phyloP scores from a whole-genome alignment of 257 asterid species.

The Solanum tarapatanum region DNA sequence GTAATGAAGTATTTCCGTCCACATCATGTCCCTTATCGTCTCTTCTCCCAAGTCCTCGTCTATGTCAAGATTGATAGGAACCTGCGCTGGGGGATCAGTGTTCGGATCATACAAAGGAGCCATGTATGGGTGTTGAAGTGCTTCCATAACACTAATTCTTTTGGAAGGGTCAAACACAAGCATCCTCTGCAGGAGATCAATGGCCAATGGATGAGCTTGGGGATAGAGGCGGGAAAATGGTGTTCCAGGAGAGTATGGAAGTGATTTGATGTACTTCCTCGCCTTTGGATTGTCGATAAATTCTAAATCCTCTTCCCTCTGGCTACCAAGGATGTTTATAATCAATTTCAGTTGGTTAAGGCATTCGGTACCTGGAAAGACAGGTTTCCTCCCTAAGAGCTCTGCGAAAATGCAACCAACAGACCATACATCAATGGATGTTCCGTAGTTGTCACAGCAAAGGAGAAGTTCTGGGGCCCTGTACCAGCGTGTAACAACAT shows the following conservation, averaged over 20 bases:
- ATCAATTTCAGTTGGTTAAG: conserved; percentile 53
- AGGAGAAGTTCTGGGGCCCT: conserved; percentile 66
- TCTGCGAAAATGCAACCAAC: conserved; percentile 62
- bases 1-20: conserved; percentile 46
- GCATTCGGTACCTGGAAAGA: conserved; percentile 57
- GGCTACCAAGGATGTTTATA: conserved; percentile 49
- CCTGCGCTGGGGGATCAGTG: conserved; percentile 38
- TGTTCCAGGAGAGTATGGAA: conserved; percentile 33
- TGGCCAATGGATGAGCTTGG: conserved; percentile 39
- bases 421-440: conserved; percentile 58
- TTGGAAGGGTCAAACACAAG: conserved; percentile 57
- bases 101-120: conserved; percentile 37
- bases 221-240: conserved; percentile 39
- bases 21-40: conserved; percentile 45
- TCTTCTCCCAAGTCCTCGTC: conserved; percentile 47
- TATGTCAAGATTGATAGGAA: conserved; percentile 34
- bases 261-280: conserved; percentile 32
- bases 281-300: conserved; percentile 55
- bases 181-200: conserved; percentile 48
- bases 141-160: conserved; percentile 50
- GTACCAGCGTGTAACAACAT: conserved; percentile 59
- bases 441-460: conserved; percentile 52
- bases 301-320: conserved; percentile 34
- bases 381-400: conserved; percentile 50
- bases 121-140: conserved; percentile 53